Evolutionary conservation across 2,329 filamentous ascomycete genomes (phyloP), one percentile per base, ranked within the genome.

Genomic region (Diaporthe sp.): DNA sequence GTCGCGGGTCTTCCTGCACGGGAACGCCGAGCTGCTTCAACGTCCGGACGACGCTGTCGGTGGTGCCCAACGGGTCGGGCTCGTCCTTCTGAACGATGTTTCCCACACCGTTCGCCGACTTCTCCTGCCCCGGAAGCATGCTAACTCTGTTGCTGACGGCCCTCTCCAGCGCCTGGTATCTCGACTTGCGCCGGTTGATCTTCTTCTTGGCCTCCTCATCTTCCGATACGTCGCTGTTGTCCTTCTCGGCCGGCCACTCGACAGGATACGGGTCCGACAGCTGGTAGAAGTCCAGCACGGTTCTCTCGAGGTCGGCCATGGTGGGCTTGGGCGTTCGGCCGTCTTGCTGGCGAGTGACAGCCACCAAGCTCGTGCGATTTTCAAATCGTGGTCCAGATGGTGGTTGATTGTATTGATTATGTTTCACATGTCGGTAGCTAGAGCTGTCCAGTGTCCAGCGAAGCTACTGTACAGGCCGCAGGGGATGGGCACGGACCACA

Each of bases 1-100:
- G 85, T 80, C 92, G 91, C 72, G 91, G 85, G 81, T 98, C 95
- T 80, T 98, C 95, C 82, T 98, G 95, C 19, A 98, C 89, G 0
- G 94, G 92, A 57, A 98, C 84, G 2, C 95, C 95, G 77, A 94
- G 88, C 78, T 93, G 90, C 81, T 93, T 93, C 80, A 99, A 85
- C 51, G 95, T 91, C 79, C 93, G 90, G 72, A 98, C 92, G 10
- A 99, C 96, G 82, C 95, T 98, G 74, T 96, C 94, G 1, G 93
- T 92, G 71, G 92, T 92, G n/a, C 97, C 97, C 72, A 99, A 85
- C 6, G 97, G 95, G 85, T 99, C 97, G 2, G 95, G 91, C 84
- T 99, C 97, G 82, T 99, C 97, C 82, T 94, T 94, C 82, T 97
- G 94, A 42, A 98, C 94, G 76, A 96, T 85, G 79, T 92, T 97